Evolutionary conservation across 73 alveolate genomes (phyloP), one percentile per base, ranked within the genome.

Genomic region (Paramecium caudatum): DNA sequence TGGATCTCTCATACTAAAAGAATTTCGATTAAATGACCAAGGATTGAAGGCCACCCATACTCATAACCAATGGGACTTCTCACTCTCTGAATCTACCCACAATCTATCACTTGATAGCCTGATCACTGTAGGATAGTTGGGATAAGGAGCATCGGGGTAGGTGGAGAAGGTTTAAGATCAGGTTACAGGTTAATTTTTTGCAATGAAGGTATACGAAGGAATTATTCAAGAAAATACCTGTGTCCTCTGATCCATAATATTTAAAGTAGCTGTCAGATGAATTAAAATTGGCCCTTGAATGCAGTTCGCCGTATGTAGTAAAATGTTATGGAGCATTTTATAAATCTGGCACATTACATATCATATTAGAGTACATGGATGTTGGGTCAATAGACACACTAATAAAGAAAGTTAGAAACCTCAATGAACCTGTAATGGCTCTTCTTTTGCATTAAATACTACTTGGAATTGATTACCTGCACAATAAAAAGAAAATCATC

Each of bases 321-420:
- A 91, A 96, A 82, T 97, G 96, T 91, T 95, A 95, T 91, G 99
- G 99, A 5, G 99, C 99, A 4, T 92, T 91, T 70, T 97, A 94
- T 91, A 96, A 95, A 48, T 98, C 97, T 95, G 99, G 99, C 25
- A 92, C 94, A 32, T 98, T 96, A 1, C 96, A 94, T 82, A 92
- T 97, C 6, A 94, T 97, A 41, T 90, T 97, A 45, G 99, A 97
- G 86, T 96, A 91, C 68, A 97, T 97, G 99, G 97, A 97, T 91
- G 85, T 94, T 62, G 99, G 99, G 27, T 91, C 98, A 48, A 88
- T 97, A 23, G 95, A 91, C 15, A 78, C 93, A 21, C 74, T 96
- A 10, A 92, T 95, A 27, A 93, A 96, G 48, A 86, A 86, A 49
- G 93, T 78, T 5, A 49, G 39, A 39, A 23, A 86, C 36, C 81